phyloP scores from a whole-genome alignment of 805 yeast genomes.

The Candida loeiensis region DNA sequence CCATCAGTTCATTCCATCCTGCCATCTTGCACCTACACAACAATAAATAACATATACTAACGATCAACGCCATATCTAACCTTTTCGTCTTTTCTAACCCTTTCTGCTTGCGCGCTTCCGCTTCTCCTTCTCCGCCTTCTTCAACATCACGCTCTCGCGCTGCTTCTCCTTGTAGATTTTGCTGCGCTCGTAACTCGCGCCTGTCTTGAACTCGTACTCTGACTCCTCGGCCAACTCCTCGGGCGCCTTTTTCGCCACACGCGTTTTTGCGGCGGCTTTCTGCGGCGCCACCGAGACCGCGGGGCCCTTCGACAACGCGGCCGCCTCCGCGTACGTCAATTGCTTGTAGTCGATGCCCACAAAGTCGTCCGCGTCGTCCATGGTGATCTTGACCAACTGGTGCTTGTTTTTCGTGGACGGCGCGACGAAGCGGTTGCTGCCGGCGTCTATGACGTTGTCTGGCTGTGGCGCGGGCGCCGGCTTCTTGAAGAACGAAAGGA shows the following conservation, averaged over 20 bases:
- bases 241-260: neutral
- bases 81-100: conserved; percentile 2
- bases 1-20: too few species aligned
- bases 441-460: conserved; percentile 13
- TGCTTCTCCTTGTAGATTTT: conserved; percentile 16
- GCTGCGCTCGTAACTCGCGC: conserved; percentile 19
- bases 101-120: conserved; percentile 14
- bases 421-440: conserved; percentile 28
- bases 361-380: conserved; percentile 31
- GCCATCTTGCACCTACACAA: too few species aligned
- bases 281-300: too few species aligned
- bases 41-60: too few species aligned
- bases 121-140: conserved; percentile 17
- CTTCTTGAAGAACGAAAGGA: conserved; percentile 16
- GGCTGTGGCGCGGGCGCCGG: conserved; percentile 7
- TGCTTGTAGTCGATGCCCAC: conserved; percentile 34
- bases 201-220: conserved; percentile 17
- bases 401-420: conserved; percentile 24
- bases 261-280: neutral
- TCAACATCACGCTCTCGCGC: conserved; percentile 16
- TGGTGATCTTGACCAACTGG: conserved; percentile 30
- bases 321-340: conserved; percentile 45
- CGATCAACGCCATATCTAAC: neutral
- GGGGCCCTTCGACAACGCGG: conserved; percentile 31
- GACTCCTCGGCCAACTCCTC: conserved; percentile 14